phyloP scores from a whole-genome alignment of 2,329 filamentous ascomycete species.

The Penicillium brevicompactum region DNA sequence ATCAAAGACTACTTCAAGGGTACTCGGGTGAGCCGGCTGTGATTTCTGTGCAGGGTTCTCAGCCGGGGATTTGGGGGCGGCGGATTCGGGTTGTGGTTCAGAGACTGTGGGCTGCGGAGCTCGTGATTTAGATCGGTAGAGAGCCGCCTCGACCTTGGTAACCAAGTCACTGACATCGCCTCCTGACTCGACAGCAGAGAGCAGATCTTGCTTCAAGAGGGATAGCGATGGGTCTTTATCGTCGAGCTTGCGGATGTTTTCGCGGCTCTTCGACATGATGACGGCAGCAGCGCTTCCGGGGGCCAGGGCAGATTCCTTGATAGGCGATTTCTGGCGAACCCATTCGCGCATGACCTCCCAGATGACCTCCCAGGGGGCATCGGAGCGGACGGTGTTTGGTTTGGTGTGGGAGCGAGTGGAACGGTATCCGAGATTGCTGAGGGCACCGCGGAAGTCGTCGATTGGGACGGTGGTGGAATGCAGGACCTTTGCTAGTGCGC shows the following conservation, averaged over 20 bases:
- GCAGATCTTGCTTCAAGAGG: slow-evolving; percentile 40
- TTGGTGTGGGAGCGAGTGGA: slow-evolving; percentile 87
- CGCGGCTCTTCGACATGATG: slow-evolving; percentile 59
- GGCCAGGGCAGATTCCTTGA: slow-evolving; percentile 72
- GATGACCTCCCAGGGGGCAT: slow-evolving; percentile 85
- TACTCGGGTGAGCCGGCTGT: slow-evolving; percentile 31
- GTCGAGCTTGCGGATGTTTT: slow-evolving; percentile 33
- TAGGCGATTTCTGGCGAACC: slow-evolving; percentile 76
- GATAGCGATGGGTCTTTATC: slow-evolving; percentile 35
- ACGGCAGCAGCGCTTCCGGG: slow-evolving; percentile 70
- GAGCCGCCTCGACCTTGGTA: slow-evolving; percentile 47
- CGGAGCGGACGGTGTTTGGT: slow-evolving; percentile 86
- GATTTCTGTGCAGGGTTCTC: background rate
- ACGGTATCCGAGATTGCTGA: slow-evolving; percentile 77
- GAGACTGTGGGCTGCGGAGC: slow-evolving; percentile 15
- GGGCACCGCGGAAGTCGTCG: slow-evolving; percentile 75
- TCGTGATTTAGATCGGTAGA: slow-evolving; percentile 40
- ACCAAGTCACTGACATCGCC: slow-evolving; percentile 41
- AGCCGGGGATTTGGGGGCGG: background rate
- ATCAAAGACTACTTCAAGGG: slow-evolving; percentile 73
- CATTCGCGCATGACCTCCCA: slow-evolving; percentile 96
- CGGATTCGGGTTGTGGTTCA: background rate
- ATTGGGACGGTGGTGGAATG: slow-evolving; percentile 81
- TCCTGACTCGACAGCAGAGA: slow-evolving; percentile 35
- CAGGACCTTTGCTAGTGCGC: slow-evolving; percentile 71